A percentile compares a stretch with the other conserved stretches of the same genome.
Evolutionary conservation across 176 grass and related monocot genomes (phyloP).

Genomic region (Avena sativa): DNA sequence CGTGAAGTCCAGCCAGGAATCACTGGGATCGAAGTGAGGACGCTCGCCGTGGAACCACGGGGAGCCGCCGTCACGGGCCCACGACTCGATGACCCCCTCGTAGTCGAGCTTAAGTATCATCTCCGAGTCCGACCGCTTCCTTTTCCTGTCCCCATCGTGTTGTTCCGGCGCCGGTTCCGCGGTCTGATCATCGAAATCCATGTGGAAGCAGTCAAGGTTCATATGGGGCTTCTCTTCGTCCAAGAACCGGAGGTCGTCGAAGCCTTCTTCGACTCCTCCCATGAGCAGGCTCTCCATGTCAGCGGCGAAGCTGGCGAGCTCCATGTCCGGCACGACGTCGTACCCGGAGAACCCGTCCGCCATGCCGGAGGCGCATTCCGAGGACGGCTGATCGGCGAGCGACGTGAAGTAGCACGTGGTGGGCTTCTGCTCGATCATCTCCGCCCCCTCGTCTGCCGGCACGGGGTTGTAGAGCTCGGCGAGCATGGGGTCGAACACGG

Average conservation of each 20-base stretch:
- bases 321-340: constrained; percentile 73
- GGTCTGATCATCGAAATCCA: constrained; percentile 35
- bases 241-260: constrained; percentile 55
- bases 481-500: constrained; percentile 72
- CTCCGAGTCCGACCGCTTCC: constrained; percentile 36
- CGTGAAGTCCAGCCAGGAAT: constrained; percentile 65
- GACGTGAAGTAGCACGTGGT: not conserved
- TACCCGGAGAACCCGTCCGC: constrained; percentile 49
- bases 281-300: constrained; percentile 94
- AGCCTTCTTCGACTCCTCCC: constrained; percentile 57
- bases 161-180: constrained; percentile 17
- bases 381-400: not conserved
- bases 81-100: constrained; percentile 75
- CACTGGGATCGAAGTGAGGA: constrained; percentile 48
- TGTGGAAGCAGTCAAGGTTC: constrained; percentile 26
- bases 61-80: constrained; percentile 61
- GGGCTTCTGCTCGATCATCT: constrained; percentile 50
- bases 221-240: constrained; percentile 52
- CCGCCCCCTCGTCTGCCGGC: constrained; percentile 30
- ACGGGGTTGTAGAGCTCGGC: constrained; percentile 65
- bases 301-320: constrained; percentile 76
- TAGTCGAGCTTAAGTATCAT: constrained; percentile 85
- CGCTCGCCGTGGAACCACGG: constrained; percentile 82
- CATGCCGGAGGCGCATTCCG: constrained; percentile 34
- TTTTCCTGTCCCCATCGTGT: constrained; percentile 40